These are phyloP conservation scores for Omphalotus olearius DNA, from an alignment of 1,284 basidiomycete species.

Conservation along the genomic window DNA sequence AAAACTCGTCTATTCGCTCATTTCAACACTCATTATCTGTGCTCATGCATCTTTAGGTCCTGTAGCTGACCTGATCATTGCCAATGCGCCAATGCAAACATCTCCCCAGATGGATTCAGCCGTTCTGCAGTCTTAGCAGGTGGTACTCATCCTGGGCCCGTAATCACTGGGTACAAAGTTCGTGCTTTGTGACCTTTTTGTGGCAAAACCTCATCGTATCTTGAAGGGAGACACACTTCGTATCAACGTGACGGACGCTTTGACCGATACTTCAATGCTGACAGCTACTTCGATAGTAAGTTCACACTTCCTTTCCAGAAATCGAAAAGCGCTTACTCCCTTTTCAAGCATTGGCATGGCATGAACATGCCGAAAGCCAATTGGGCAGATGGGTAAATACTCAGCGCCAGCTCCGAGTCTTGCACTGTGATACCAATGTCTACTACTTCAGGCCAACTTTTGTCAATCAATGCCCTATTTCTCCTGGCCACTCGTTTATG, in stretches of 20 bases:
- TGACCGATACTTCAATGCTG: conserved; percentile 19
- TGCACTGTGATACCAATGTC: background rate
- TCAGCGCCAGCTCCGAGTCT: background rate
- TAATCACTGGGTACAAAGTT: conserved; percentile 26
- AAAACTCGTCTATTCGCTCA: too few relatives aligned
- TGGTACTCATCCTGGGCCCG: conserved; percentile 24
- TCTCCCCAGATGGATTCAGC: conserved; percentile 29
- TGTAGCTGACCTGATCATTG: conserved; percentile 23
- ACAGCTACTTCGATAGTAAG: conserved; percentile 24
- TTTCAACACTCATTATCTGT: too few relatives aligned
- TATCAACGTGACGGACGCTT: conserved; percentile 21
- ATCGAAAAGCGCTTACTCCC: background rate
- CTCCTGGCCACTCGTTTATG: conserved; percentile 18
- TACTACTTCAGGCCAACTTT: conserved; percentile 13
- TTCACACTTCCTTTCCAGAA: background rate
- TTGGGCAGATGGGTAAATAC: conserved; percentile 15
- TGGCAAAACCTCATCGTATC: background rate
- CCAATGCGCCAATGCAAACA: conserved; percentile 24
- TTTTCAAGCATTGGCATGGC: conserved; percentile 25
- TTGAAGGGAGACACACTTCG: conserved; percentile 23
- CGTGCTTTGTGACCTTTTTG: background rate
- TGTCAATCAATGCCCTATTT: conserved; percentile 23
- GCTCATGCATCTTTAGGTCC: conserved; percentile 16
- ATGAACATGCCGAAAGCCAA: conserved; percentile 18
- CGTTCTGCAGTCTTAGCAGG: conserved; percentile 23